Percentiles rank a stretch among this genome's conserved stretches.
phyloP scores from a whole-genome alignment of 495 filamentous ascomycete species.

The Penicillium desertorum region DNA sequence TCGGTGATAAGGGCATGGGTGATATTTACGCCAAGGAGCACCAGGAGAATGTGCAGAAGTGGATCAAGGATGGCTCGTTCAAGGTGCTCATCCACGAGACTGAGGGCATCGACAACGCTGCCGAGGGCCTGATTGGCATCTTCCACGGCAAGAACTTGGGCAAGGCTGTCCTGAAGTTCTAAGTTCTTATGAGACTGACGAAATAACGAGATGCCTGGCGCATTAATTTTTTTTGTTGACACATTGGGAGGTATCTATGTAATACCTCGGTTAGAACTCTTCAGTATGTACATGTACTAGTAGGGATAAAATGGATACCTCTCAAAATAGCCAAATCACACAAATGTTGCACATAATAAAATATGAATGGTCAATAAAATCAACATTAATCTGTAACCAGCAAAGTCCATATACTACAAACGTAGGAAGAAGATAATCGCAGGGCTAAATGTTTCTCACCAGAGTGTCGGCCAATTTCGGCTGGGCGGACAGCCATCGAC shows the following conservation, averaged over 20 bases:
- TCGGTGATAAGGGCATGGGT: conserved; percentile 62
- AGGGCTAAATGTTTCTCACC: conserved; percentile 30
- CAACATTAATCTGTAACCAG: neutral
- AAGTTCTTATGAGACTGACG: conserved; percentile 19
- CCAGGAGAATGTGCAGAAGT: conserved; percentile 76
- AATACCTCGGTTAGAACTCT: conserved; percentile 11
- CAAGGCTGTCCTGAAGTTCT: conserved; percentile 81
- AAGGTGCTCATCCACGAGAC: conserved; percentile 69
- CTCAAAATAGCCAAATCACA: neutral
- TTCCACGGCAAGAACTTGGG: conserved; percentile 87
- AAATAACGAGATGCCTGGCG: conserved; percentile 17
- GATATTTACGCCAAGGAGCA: conserved; percentile 71
- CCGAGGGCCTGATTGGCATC: conserved; percentile 83
- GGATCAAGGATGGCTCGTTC: conserved; percentile 80
- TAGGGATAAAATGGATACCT: neutral
- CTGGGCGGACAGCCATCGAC: conserved; percentile 40
- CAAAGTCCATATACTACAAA: neutral
- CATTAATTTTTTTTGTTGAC: conserved; percentile 13
- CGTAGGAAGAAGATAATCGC: neutral
- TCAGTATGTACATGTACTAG: neutral
- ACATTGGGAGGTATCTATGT: conserved; percentile 3
- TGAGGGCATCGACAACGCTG: conserved; percentile 78
- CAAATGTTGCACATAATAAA: neutral
- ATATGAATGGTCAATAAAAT: neutral
- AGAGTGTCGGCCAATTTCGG: conserved; percentile 45